Percentiles rank a stretch among this genome's conserved stretches.
These are phyloP conservation scores for Plectosphaerella plurivora DNA, from an alignment of 2,329 filamentous ascomycete species.

Conservation along the genomic window DNA sequence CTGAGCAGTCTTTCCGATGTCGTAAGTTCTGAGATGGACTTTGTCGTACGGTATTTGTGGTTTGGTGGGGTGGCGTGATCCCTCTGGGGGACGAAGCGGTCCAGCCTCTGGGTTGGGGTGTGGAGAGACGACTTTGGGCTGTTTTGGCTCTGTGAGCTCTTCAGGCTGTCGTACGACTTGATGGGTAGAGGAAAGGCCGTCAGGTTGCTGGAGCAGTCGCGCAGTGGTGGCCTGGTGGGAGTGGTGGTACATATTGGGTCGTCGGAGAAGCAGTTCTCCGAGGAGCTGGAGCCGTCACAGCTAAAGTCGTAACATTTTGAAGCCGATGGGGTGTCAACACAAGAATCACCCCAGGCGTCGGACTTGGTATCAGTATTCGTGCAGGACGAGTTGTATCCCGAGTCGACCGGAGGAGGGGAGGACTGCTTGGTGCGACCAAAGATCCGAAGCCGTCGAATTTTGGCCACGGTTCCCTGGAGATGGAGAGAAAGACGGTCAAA, in stretches of 20 bases:
- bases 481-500: no score
- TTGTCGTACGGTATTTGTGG: conserved; percentile 38
- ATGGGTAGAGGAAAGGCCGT: neutral
- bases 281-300: conserved; percentile 7
- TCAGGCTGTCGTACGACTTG: neutral
- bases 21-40: conserved; percentile 35
- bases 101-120: conserved; percentile 18
- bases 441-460: neutral
- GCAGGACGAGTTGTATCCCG: conserved; percentile 11
- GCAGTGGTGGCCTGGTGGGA: neutral
- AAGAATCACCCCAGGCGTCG: neutral
- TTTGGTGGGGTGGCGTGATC: conserved; percentile 18
- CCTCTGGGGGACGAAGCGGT: conserved; percentile 48
- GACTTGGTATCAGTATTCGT: conserved; percentile 3
- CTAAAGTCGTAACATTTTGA: conserved; percentile 2
- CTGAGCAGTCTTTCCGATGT: conserved; percentile 39
- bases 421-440: no score
- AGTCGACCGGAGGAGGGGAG: conserved; percentile 5
- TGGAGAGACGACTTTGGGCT: neutral
- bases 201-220: neutral
- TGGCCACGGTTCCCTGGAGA: neutral
- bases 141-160: neutral
- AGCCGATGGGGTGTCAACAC: neutral
- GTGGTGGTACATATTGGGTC: neutral
- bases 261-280: neutral